Percentiles rank a stretch among this genome's conserved stretches.
Conservation (phyloP, 345 rosid species). For the Brassica napus region Da-Ae NC_063437.1:7224001-7224500, state of each 20-base stretch:
- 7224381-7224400: conserved; percentile 81
- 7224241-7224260: neutral
- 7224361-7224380: conserved; percentile 66
- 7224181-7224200: conserved; percentile 83
- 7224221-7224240: conserved; percentile 7
- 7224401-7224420: conserved; percentile 65
- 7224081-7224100: conserved; percentile 91
- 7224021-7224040: neutral
- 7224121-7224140: conserved; percentile 90
- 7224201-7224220: conserved; percentile 6
- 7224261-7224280: conserved; percentile 54
- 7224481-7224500: neutral
- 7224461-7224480: neutral
- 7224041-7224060: neutral
- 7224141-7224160: conserved; percentile 79
- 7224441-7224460: conserved; percentile 1
- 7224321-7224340: conserved; percentile 94
- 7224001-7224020: conserved; percentile 63
- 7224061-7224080: neutral
- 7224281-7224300: conserved; percentile 79
- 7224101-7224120: conserved; percentile 95
- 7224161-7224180: conserved; percentile 68
- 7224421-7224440: conserved; percentile 12
- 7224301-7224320: conserved; percentile 80
- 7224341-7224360: conserved; percentile 72